Evolutionary conservation across 805 yeast genomes (phyloP), one percentile per base, ranked within the genome.

Genomic region (Tetrapisispora phaffii): DNA sequence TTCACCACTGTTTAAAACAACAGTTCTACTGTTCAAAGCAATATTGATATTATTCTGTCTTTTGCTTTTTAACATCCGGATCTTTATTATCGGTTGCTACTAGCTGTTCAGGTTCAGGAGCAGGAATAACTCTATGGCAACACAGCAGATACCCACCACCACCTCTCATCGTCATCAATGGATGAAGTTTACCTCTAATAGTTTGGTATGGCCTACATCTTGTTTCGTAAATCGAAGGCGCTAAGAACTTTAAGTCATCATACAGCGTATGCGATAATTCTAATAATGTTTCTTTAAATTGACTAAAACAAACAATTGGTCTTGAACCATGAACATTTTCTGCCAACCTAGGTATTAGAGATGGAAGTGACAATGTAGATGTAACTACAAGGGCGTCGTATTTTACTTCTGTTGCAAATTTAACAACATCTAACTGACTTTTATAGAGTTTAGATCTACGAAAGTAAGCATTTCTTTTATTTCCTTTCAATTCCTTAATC

Each of bases 161-260:
- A 7, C 95, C 88, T 56, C 86, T 75, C 73, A 82, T 80, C 0
- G 97, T 85, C 99, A 93, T 93, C 48, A 81, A 59, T 0, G 99
- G 99, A 63, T 93, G 99, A 57, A 90, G 70, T 59, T 94, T 80
- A 7, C 97, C 98, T 17, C 95, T 86, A 24, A 90, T 78, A 3
- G 97, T 87, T 68, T 93, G 99, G 61, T 83, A 89, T 41, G 80
- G 81, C 51, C 97, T 76, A 12, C 84, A 93, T 50, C 85, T 73
- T 1, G 94, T 77, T 62, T 89, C 96, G 50, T 76, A 72, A 20
- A 90, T 77, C 15, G 86, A 77, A 5, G 97, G 95, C 0, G 93
- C 90, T 53, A 93, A 69, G 9, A 85, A 76, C 39, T 87, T 72
- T 48, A 77, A 72, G 56, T 89, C 94, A 24, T 68, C 67, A 51